Base-by-base conservation (phyloP, 768 basidiomycete species). In the Mycena amicta region DNA sequence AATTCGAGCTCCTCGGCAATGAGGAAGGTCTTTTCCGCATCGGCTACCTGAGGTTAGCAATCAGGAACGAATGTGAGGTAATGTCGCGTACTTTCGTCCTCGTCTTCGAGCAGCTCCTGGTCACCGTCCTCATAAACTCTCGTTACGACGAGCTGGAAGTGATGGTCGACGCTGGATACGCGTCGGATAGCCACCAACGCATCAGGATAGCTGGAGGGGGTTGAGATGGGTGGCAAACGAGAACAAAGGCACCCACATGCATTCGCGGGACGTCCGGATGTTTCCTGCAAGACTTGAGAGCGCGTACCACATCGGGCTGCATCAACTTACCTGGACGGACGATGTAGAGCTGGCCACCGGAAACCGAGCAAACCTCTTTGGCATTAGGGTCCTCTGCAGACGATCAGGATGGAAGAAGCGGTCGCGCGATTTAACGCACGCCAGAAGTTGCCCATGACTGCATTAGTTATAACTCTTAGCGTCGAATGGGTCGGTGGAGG, bases 51-150 rank as follows among this genome's bases (percentile, higher is more conserved):
- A 37, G 20, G 18, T 37, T 29, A 52, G 55, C 53, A 31, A 47
- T 26, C 22, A 16, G 11, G n/a, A 11, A 52, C 29, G 27, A 15
- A 18, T 22, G 22, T 59, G 45, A 47, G 25, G 8, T 18, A 50
- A 60, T n/a, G 50, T 28, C 23, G 75, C 85, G 65, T 62, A 89
- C 90, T 90, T 76, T 92, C 89, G 57, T 94, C 94, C 71, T 96
- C 93, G 65, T 98, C 96, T 67, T 97, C 95, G 18, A 98, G 75
- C 40, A 98, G 72, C 67, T 96, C 91, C 72, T 96, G 94, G 69
- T 98, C 95, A 2, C 94, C 97, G 61, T 98, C 96, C 65, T 98
- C 94, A 68, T 92, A 98, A 1, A 97, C 95, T 59, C 95, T 82
- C n/a, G 95, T 97, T 53, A 98, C 87, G 11, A 97, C 95, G 11